Base-by-base conservation (phyloP, 2,329 filamentous ascomycete species). In the Fusarium continuum region DNA sequence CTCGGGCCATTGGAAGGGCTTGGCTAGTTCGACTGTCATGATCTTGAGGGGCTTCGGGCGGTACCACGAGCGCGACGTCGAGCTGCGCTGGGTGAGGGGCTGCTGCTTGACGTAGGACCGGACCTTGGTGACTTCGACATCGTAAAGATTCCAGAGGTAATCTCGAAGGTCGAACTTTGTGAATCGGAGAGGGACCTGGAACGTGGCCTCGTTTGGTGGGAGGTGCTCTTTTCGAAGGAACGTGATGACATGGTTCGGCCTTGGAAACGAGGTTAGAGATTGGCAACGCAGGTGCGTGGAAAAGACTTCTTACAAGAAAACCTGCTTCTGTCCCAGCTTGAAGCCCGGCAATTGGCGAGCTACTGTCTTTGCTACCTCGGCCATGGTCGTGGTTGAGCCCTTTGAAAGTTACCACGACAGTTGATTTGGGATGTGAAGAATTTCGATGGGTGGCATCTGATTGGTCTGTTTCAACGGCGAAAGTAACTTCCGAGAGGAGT, bases 101-200 rank as follows among this genome's bases (percentile, higher is more conserved):
- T 75, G 85, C 74, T 87, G 83, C 77, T 91, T 88, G 73, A 98
- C 86, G 57, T 73, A 94, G 48, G 91, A 93, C 61, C 94, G 91
- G 61, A 98, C 88, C 66, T 83, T 83, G 47, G 86, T 80, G 49
- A 89, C 86, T 64, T 88, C 84, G 61, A 98, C 88, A 59, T 85
- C 83, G 83, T 99, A 99, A 36, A 86, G 85, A 76, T 96, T 88
- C 80, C 87, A 91, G 61, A 99, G 89, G 81, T 98, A 99, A 81
- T 97, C 93, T 77, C 93, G 91, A 35, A 99, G 81, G 76, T 99
- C 95, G 77, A 98, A 89, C 80, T 99, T 99, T 83, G 92, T 96
- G 83, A 97, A 93, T 70, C 86, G 88, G 70, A 98, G 85, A 10
- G 95, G 95, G 26, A 97, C 94, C 72, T 89, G 84, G 86, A 99